A percentile compares a stretch with the other conserved stretches of the same genome.
Conservation (phyloP, 495 filamentous ascomycete species). For the Aspergillus carlsbadensis region DNA sequence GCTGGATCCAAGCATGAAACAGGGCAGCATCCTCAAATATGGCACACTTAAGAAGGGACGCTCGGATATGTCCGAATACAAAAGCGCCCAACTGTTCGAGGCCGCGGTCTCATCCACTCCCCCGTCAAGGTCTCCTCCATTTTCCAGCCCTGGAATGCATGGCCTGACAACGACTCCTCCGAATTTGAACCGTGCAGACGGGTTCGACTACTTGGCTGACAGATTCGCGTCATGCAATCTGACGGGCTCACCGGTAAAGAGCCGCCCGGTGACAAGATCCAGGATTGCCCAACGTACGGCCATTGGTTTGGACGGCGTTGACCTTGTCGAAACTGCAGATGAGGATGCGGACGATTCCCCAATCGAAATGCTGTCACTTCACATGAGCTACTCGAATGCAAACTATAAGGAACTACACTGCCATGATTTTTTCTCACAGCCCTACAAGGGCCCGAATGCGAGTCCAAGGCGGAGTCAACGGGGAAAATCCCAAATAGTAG, state of each 20-base stretch:
- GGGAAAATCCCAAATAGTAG: conserved; percentile 2
- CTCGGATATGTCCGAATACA: conserved; percentile 32
- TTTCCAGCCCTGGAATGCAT: conserved; percentile 8
- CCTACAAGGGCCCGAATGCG: conserved; percentile 3
- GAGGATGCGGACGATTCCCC: conserved; percentile 14
- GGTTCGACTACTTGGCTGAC: conserved; percentile 31
- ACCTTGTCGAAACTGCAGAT: conserved; percentile 10
- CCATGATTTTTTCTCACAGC: conserved; percentile 6
- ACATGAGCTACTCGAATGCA: conserved; percentile 24
- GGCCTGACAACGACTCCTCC: conserved; percentile 12
- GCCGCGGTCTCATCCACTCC: conserved; percentile 24
- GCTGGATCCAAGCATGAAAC: conserved; percentile 45
- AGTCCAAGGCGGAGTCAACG: background rate
- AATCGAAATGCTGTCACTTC: conserved; percentile 9
- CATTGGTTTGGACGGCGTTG: conserved; percentile 10
- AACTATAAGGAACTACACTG: conserved; percentile 9
- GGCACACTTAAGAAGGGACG: conserved; percentile 44
- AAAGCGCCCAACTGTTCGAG: conserved; percentile 34
- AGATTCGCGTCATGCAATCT: conserved; percentile 29
- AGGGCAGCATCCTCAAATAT: conserved; percentile 47
- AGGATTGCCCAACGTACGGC: conserved; percentile 13
- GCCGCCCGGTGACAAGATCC: conserved; percentile 20
- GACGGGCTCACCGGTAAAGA: conserved; percentile 26
- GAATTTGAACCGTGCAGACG: conserved; percentile 8
- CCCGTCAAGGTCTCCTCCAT: conserved; percentile 16